Base-by-base conservation (phyloP, 108 stramenopile genomes). In the Conticribra weissflogii region DNA sequence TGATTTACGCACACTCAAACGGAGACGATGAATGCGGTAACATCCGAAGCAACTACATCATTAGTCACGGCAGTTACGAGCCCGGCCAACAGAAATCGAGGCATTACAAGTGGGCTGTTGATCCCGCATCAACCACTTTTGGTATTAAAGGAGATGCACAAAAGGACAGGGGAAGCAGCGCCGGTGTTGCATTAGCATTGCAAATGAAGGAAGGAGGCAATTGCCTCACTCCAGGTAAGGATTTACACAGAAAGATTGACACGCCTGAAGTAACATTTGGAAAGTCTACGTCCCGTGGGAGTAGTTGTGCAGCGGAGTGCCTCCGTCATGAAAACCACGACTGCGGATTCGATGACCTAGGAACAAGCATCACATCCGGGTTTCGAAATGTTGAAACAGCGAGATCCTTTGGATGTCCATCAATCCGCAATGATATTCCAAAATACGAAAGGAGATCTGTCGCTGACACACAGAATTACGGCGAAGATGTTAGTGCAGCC, bases 391-490 rank as follows among this genome's bases (percentile, higher is more conserved):
- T 30, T 7, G 33, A 56, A 21, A 85, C 71, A 47, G 22, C 15
- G n/a, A 76, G 90, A 23, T 61, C 45, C 17, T 89, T 87, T 75
- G 90, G 90, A 18, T 65, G 71, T 18, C 90, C 90, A 7, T 71
- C 55, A 24, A 84, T 91, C 22, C 71, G 90, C 19, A 72, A 57
- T 12, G 88, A 91, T 52, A 88, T 89, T 28, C 85, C 83, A 18
- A 63, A 82, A 18, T 77, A 81, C 54, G 76, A 71, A 18, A 45
- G 59, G 30, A 64, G 80, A 3, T 86, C 85, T 7, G 71, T 91
- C 16, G 88, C 88, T 16, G 88, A 91, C 53, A 47, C 59, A n/a
- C 88, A 88, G 62, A 91, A 91, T 56, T 91, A 89, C 56, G 90
- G 90, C 3, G 88, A 91, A 51, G 85, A 86, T 62, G 70, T 74